Evolutionary conservation across 805 yeast genomes (phyloP), one percentile per base, ranked within the genome.

Genomic region (Yarrowia porcina): DNA sequence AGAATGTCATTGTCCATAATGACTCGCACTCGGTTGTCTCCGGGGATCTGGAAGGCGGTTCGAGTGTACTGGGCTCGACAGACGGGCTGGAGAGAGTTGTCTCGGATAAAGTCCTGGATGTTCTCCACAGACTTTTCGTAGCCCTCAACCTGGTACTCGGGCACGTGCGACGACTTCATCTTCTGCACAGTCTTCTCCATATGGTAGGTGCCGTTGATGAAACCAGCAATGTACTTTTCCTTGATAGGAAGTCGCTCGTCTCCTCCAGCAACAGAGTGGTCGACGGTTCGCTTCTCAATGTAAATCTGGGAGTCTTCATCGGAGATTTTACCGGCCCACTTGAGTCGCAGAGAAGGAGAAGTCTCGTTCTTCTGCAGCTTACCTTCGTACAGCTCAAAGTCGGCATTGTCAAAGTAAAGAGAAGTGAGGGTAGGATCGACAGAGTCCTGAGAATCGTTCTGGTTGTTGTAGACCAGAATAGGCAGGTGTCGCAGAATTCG

Each of bases 21-120:
- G 65, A 94, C 86, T 73, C 98, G 85, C 38, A 92, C 87, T 71
- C 93, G 83, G 73, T 92, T 96, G 73, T 94, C 98, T 64, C 97
- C 97, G 2, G 99, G 99, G 69, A 93, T 93, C 79, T 93, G 97
- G 79, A 94, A 93, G 2, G 98, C 98, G 6, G 97, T 89, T 74
- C 98, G 83, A 42, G 90, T 89, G 77, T 89, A 90, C 36, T 87
- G 83, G 11, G 97, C 83, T 77, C 98, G 85, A 72, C 94, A 76
- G 38, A 89, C 83, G 13, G 99, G 99, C 75, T 90, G 89, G 66
- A 93, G 79, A 65, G 84, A 81, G 68, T 85, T 80, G 61, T 84
- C 84, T 41, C 75, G 72, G 66, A 93, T 87, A 70, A 86, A 88
- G 13, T 76, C 73, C 70, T 87, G 86, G 60, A 90, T 76, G 60